Evolutionary conservation across 2,329 filamentous ascomycete genomes (phyloP), one percentile per base, ranked within the genome.

Genomic region (Phoma herbarum): DNA sequence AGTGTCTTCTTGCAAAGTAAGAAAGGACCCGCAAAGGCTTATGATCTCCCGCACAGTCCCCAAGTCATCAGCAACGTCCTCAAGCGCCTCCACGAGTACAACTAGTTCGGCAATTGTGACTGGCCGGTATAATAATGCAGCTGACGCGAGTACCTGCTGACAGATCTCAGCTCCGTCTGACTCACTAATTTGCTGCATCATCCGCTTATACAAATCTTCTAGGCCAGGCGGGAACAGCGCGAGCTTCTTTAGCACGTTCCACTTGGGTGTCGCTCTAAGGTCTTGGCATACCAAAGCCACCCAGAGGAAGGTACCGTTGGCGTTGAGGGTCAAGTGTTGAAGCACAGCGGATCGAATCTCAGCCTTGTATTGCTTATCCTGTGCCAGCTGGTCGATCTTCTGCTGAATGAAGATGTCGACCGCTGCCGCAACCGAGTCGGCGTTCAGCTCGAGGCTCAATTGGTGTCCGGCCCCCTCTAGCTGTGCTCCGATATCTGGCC

Each of bases 391-490:
- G 3, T 28, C 7, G 0, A 80, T 69, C 49, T 78, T 78, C 35
- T 66, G 35, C 0, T 69, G 4, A 46, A 82, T 81, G 31, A 78
- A 84, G 3, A 25, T 44, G 1, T 60, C 25, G 3, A 82, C 76
- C 25, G 79, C 78, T 0, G 50, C 18, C 1, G 72, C 71, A 10
- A 80, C 63, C 1, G 65, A 68, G 0, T 70, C 52, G 28, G 64
- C 41, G 54, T 44, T 52, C 2, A 79, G 59, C 44, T 82, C 64
- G 20, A 69, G 72, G 25, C 54, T 55, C 2, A 81, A 48, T 29
- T 55, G 69, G 6, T 71, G 42, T 2, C 45, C n/a, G 22, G 44
- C 44, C 18, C 18, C 14, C 9, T 60, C 57, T 2, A 82, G 60
- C 1, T 49, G 37, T 29, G 31, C 43, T 39, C 53, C 44, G 25